Conservation (phyloP, 2,329 filamentous ascomycete species). For the Cercospora canescens region DNA sequence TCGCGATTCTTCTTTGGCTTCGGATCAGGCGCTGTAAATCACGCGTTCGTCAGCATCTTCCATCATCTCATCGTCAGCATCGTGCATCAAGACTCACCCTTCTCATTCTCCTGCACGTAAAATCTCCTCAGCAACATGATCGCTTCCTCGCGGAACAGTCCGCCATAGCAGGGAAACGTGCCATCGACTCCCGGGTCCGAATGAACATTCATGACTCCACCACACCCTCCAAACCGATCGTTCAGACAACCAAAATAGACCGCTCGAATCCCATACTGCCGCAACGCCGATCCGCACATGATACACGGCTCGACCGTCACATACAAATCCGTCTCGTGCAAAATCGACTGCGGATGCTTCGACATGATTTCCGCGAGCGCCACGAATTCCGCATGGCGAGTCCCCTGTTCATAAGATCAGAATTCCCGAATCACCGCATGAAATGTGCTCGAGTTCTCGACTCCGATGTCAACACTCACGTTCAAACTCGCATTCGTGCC, state of each 20-base stretch:
- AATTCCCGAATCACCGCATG: not conserved
- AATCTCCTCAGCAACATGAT: conserved; percentile 90
- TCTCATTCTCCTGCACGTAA: conserved; percentile 96
- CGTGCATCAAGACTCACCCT: conserved; percentile 59
- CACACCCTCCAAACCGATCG: conserved; percentile 94
- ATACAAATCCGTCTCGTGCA: conserved; percentile 78
- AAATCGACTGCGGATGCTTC: conserved; percentile 65
- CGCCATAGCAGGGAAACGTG: conserved; percentile 80
- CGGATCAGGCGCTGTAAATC: conserved; percentile 58
- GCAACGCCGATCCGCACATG: conserved; percentile 93
- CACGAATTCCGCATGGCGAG: conserved; percentile 92
- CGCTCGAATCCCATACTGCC: conserved; percentile 81
- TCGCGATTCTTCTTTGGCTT: conserved; percentile 65
- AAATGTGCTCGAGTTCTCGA: not conserved
- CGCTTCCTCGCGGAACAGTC: conserved; percentile 86
- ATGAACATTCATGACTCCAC: conserved; percentile 88
- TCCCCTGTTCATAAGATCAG: conserved; percentile 59
- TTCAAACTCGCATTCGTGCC: conserved; percentile 87
- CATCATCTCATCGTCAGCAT: not conserved
- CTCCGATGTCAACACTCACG: conserved; percentile 38
- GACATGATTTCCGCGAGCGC: conserved; percentile 69
- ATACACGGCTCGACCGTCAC: conserved; percentile 98
- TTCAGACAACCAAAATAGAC: conserved; percentile 96
- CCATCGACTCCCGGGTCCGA: conserved; percentile 71
- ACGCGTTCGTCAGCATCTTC: not conserved